Evolutionary conservation across 139 green algal genomes (phyloP), one percentile per base, ranked within the genome.

Genomic region (Pleodorina starrii): DNA sequence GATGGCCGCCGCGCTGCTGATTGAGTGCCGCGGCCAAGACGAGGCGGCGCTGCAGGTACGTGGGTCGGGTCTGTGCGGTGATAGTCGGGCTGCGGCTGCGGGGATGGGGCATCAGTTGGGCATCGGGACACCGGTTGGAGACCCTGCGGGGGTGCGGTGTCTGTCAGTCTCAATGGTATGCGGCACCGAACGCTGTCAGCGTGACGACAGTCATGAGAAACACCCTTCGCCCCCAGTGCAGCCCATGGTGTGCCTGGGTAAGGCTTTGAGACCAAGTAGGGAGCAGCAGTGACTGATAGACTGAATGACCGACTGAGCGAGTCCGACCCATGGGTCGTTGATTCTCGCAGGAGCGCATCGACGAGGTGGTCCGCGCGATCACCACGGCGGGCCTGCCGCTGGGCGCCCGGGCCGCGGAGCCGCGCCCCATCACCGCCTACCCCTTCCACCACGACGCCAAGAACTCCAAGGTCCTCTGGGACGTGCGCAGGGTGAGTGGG

Each of bases 391-490:
- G 89, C 19, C 94, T 98, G 89, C 94, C 94, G 0, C 95, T 98
- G 82, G 97, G 97, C 23, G 93, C 94, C 69, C 95, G 93, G 86
- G 90, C 92, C 0, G 90, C 89, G 1, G 57, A 94, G 68, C 94
- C 94, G 0, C 92, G 94, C 85, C 14, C 83, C 6, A 84, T 98
- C 54, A 85, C 93, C 23, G 88, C 84, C 23, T 99, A 98, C 94
- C 92, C 91, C 40, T 99, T 99, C 95, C 94, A 93, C 78, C 90
- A 97, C 75, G 95, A 98, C 44, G 42, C 91, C 42, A 95, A 95
- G 87, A 81, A 96, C 59, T 97, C 94, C 93, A 99, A 97, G 78
- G 92, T 94, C 21, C 98, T 97, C 93, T 99, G 97, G 97, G 97
- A 99, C 91, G 96, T 98, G 86, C 96, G 97, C 84, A 99, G 98